Base-by-base conservation (phyloP, 306 rosid genomes). In the Casuarina cunninghamiana region DNA sequence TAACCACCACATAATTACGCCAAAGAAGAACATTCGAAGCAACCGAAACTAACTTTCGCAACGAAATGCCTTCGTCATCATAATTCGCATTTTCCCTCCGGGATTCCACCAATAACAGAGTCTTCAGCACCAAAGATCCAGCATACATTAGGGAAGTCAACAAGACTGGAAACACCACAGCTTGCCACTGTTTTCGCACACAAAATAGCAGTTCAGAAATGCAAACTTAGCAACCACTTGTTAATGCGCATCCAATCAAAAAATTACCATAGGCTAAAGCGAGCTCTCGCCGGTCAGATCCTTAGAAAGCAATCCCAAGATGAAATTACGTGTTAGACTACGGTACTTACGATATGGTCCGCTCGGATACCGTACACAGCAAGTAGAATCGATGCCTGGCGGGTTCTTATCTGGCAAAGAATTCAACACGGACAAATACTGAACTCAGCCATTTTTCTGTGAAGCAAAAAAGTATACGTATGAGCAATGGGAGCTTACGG, bases 151-250 rank as follows among this genome's bases (percentile, higher is more conserved):
- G 79, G 78, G 89, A 89, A 60, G 98, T 92, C 97, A 95, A 82
- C 43, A 84, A 80, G 42, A 95, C 88, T 76, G 97, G 98, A 80
- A 92, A 77, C 74, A 86, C 39, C 88, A 86, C 82, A 58, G 97
- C 93, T 87, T 89, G 96, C 99, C 98, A 91, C 99, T 96, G 97
- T 86, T 92, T 10, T 86, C 93, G 88, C 69, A 90, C 85, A 93
- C 78, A 92, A 88, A 92, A 86, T 77, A 53, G 77, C 63, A 87
- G 89, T 88, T 85, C 79, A 87, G 90, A 91, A 81, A 82, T 51
- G 82, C 78, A 88, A 82, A 82, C 71, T 85, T 86, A 86, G 86
- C 78, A 89, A 74, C 57, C 81, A 82, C 83, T 83, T 85, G 84
- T 83, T 84, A 48, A 10, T 48, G 71, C 72, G 79, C 75, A 72